phyloP scores from a whole-genome alignment of 352 stramenopile genomes.

The Globisporangium paroecandrum region DNA sequence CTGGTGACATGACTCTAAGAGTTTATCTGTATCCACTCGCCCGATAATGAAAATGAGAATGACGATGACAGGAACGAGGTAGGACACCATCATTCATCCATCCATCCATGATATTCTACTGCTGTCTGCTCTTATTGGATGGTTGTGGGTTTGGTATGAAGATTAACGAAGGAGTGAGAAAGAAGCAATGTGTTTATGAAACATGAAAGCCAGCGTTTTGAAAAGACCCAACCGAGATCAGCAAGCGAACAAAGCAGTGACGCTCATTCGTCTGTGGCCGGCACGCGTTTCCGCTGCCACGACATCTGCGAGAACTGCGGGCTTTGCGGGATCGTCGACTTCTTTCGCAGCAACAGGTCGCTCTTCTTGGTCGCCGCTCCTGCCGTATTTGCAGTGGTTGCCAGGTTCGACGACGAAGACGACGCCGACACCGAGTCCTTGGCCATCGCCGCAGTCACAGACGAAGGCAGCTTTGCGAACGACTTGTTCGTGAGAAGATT shows the following conservation, averaged over 20 bases:
- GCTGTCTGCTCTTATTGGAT: neutral
- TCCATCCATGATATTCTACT: neutral
- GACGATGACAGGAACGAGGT: no score
- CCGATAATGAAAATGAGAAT: no score
- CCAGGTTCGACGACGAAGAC: constrained; percentile 3
- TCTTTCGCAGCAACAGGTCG: constrained; percentile 23
- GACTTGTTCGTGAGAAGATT: constrained; percentile 83
- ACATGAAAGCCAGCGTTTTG: neutral
- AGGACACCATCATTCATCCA: neutral
- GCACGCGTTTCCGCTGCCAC: constrained; percentile 65
- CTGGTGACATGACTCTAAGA: no score
- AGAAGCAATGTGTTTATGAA: constrained; percentile 4
- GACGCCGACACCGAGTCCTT: constrained; percentile 4
- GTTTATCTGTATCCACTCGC: no score
- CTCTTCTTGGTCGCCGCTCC: constrained; percentile 13
- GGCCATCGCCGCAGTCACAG: constrained; percentile 58
- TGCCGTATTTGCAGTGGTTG: constrained; percentile 4
- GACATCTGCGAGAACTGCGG: constrained; percentile 82
- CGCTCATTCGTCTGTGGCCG: constrained; percentile 32
- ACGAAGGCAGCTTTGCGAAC: constrained; percentile 74
- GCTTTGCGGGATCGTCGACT: constrained; percentile 61
- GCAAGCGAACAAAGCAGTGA: neutral
- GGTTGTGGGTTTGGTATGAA: neutral
- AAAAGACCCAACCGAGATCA: neutral
- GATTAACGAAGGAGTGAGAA: neutral